Percentiles rank a stretch among this genome's conserved stretches.
phyloP scores from a whole-genome alignment of 345 rosid species.

The Cardamine occulta region DNA sequence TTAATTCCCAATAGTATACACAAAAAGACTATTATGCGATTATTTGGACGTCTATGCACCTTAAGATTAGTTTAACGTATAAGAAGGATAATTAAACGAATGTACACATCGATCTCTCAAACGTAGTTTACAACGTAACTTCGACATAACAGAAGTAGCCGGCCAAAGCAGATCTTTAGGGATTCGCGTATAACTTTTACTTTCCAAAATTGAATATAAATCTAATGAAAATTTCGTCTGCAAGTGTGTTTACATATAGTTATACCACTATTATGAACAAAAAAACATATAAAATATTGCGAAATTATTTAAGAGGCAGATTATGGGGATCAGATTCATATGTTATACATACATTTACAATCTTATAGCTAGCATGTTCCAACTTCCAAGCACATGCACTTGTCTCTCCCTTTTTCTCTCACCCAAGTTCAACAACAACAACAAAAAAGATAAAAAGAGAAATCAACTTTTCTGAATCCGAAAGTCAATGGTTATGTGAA shows the following conservation, averaged over 20 bases:
- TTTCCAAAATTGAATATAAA: slow-evolving; percentile 15
- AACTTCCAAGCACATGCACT: slow-evolving; percentile 32
- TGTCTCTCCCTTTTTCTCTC: slow-evolving; percentile 31
- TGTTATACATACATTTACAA: slow-evolving; percentile 24
- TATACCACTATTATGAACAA: background rate
- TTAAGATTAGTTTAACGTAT: slow-evolving; percentile 10
- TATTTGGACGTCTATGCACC: slow-evolving; percentile 7
- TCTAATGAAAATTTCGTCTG: background rate
- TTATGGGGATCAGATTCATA: slow-evolving; percentile 41
- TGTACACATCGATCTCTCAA: background rate
- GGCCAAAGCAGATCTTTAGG: slow-evolving; percentile 63
- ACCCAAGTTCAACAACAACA: background rate
- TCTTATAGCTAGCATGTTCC: slow-evolving; percentile 27
- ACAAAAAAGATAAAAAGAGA: background rate
- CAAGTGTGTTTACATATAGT: slow-evolving; percentile 7
- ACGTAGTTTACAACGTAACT: slow-evolving; percentile 34
- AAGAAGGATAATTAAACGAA: background rate
- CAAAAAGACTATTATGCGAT: slow-evolving; percentile 5
- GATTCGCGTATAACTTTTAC: slow-evolving; percentile 45
- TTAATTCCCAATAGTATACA: background rate
- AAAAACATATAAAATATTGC: background rate
- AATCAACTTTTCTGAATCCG: background rate
- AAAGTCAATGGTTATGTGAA: slow-evolving; percentile 5
- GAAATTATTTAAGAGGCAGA: slow-evolving; percentile 32
- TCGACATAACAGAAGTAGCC: slow-evolving; percentile 38